phyloP scores from a whole-genome alignment of 768 basidiomycete species.

The Cytidiella melzeri region DNA sequence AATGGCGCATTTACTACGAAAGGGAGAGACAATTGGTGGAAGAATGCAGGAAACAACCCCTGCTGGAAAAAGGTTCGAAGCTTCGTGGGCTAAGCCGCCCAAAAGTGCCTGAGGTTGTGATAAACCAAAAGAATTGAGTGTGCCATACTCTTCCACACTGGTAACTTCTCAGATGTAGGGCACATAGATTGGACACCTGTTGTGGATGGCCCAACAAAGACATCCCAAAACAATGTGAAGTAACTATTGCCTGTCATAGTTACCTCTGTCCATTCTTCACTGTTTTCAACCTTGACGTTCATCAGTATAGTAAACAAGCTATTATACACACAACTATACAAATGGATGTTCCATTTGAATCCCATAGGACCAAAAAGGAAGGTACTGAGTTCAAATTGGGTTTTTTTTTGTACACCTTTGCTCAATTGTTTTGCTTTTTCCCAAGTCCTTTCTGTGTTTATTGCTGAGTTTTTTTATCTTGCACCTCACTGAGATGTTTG shows the following conservation, averaged over 20 bases:
- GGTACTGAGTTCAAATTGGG: not conserved
- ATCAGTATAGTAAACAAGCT: not conserved
- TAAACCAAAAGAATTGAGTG: too few relatives aligned
- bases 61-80: too few relatives aligned
- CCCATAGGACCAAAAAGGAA: not conserved
- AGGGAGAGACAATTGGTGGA: too few relatives aligned
- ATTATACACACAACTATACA: conserved; percentile 2
- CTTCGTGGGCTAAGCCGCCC: too few relatives aligned
- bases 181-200: too few relatives aligned
- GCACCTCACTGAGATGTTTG: not conserved
- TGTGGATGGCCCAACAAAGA: not conserved
- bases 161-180: too few relatives aligned
- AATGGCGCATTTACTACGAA: too few relatives aligned
- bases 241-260: not conserved
- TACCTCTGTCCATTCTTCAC: not conserved
- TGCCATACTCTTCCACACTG: too few relatives aligned
- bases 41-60: too few relatives aligned
- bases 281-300: not conserved
- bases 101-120: too few relatives aligned
- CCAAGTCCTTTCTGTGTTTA: not conserved
- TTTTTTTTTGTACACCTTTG: not conserved
- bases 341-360: not conserved
- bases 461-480: not conserved
- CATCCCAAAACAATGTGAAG: not conserved
- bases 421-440: not conserved